Evolutionary conservation across 1,139 yeast genomes (phyloP).

Genomic region (Suhomyces wounanorum): DNA sequence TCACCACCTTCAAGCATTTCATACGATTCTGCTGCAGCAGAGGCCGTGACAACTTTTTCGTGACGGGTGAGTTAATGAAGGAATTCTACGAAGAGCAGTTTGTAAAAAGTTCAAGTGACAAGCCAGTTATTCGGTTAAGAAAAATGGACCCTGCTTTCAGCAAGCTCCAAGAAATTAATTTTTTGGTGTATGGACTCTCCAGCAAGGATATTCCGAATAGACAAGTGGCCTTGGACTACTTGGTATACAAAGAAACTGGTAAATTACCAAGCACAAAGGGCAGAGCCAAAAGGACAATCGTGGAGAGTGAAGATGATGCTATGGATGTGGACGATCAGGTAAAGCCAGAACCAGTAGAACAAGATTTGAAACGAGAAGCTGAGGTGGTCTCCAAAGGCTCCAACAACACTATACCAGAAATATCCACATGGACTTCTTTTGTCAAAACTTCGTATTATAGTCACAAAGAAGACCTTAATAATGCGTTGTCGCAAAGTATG

Average conservation of each 20-base stretch:
- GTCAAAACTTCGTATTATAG: slow-evolving; percentile 11
- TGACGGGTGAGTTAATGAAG: slow-evolving; percentile 22
- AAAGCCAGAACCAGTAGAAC: neutral
- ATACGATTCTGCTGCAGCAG: slow-evolving; percentile 20
- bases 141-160: slow-evolving; percentile 24
- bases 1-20: slow-evolving; percentile 22
- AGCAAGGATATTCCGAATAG: slow-evolving; percentile 22
- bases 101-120: slow-evolving; percentile 17
- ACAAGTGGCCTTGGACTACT: slow-evolving; percentile 19
- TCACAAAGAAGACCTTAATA: slow-evolving; percentile 13
- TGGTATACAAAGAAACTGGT: slow-evolving; percentile 18
- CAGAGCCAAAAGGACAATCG: neutral
- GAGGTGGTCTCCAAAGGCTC: neutral
- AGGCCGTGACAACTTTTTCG: slow-evolving; percentile 17
- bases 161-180: slow-evolving; percentile 22
- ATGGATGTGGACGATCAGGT: neutral
- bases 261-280: slow-evolving; percentile 6
- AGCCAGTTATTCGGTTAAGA: slow-evolving; percentile 21
- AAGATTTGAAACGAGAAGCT: neutral
- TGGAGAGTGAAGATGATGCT: neutral
- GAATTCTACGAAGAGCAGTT: slow-evolving; percentile 22
- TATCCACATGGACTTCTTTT: slow-evolving; percentile 2
- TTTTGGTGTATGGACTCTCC: slow-evolving; percentile 18
- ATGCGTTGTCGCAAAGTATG: slow-evolving; percentile 10
- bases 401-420: neutral